These are phyloP conservation scores for Penicillium sp. DNA, from an alignment of 2,329 filamentous ascomycete genomes.

Conservation along the genomic window DNA sequence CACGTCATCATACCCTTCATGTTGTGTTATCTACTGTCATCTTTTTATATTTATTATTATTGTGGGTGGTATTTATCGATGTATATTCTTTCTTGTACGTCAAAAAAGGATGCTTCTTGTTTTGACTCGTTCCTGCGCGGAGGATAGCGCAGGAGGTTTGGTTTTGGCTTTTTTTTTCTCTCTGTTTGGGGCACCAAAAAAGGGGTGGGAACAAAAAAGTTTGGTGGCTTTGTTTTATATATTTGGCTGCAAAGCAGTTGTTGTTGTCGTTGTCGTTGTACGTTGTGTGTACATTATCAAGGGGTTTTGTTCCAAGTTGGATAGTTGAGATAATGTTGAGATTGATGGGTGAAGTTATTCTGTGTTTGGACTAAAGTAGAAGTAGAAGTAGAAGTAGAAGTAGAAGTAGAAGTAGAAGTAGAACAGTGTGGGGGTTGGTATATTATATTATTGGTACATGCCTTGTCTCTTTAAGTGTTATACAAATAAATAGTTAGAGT, in stretches of 20 bases:
- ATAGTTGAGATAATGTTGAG: background rate
- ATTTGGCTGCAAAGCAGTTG: no score
- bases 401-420: no score
- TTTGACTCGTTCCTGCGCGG: background rate
- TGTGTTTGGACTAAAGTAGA: no score
- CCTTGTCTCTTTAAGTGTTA: no score
- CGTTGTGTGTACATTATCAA: background rate
- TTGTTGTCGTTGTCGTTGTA: background rate
- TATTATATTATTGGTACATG: background rate
- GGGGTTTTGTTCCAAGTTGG: background rate
- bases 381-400: no score
- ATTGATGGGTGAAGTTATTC: background rate
- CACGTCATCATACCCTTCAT: constrained; percentile 14
- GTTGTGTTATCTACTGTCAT: constrained; percentile 5
- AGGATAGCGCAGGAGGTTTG: background rate
- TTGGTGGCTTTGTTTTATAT: background rate
- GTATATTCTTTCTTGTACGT: no score
- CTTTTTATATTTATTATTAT: background rate
- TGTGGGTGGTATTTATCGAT: background rate
- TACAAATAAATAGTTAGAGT: no score
- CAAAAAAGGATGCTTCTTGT: background rate
- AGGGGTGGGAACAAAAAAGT: background rate
- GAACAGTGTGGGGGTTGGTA: no score
- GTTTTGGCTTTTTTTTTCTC: background rate
- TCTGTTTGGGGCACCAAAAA: background rate